Evolutionary conservation across 805 yeast species (phyloP).

Genomic region (Lipomyces chichibuensis): DNA sequence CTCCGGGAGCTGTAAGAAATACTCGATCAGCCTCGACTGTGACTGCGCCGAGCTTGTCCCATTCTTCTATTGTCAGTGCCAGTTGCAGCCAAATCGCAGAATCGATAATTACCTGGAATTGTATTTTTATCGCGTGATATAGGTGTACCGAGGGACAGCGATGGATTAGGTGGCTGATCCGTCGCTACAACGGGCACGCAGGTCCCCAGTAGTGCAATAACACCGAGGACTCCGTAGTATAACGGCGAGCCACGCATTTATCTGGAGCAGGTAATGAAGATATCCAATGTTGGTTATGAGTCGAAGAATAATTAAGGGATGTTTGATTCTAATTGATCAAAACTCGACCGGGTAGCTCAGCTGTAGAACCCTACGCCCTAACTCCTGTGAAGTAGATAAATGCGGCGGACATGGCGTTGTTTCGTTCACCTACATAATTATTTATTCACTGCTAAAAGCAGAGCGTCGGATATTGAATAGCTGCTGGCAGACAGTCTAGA

Average conservation of each 20-base stretch:
- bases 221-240: neutral
- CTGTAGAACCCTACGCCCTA: too few relatives aligned
- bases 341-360: too few relatives aligned
- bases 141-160: conserved; percentile 25
- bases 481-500: too few relatives aligned
- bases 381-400: too few relatives aligned
- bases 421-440: too few relatives aligned
- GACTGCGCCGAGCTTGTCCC: conserved; percentile 38
- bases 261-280: neutral
- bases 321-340: too few relatives aligned
- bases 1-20: conserved; percentile 37
- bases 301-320: too few relatives aligned
- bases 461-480: too few relatives aligned
- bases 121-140: conserved; percentile 25
- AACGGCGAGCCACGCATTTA: neutral
- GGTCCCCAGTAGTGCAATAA: neutral
- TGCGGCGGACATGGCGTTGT: too few relatives aligned
- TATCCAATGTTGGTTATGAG: neutral
- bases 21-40: conserved; percentile 34
- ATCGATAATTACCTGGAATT: conserved; percentile 20
- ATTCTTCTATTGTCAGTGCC: conserved; percentile 22
- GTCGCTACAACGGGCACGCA: conserved; percentile 5
- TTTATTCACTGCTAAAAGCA: too few relatives aligned
- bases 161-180: conserved; percentile 3
- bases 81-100: neutral